Base-by-base conservation (phyloP, 2,329 filamentous ascomycete genomes). In the Metarhizium brunneum region DNA sequence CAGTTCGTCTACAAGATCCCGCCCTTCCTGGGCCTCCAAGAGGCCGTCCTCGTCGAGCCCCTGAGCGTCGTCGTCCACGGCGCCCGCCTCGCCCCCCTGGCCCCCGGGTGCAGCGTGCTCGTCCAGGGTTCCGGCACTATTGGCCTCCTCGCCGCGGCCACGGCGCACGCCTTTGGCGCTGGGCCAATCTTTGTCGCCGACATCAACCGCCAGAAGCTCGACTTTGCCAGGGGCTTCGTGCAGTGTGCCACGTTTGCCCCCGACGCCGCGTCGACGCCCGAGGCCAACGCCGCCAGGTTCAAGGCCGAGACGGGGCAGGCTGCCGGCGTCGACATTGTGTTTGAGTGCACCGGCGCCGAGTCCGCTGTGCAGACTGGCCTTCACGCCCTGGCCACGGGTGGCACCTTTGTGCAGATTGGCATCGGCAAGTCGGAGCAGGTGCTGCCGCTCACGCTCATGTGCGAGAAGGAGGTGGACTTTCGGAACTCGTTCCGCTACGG, bases 1-100 rank as follows among this genome's bases (percentile, higher is more conserved):
- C 89, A 94, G 68, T 92, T 92, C 70, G 92, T 88, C 76, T 91
- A 90, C 72, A 87, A 86, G 72, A 78, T 95, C 1, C 88, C 90
- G 0, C 79, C 84, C 11, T 67, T 74, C 59, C 81, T 95, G 3
- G 58, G 58, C 16, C 72, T 76, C 45, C 73, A 76, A 52, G 66
- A 72, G 10, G 79, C 76, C 30, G 78, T 77, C 7, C 66, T 82
- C 0, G 67, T 75, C 32, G 79, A 82, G 63, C 79, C 79, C 2
- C 68, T 82, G 3, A 70, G 71, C 8, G 78, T 82, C 2, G 78
- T 78, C 2, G 68, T 80, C 55, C 79, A 82, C 60, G 76, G 76
- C 3, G 64, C 69, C 6, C 61, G 66, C 6, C 57, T 64, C 13
- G 60, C 64, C 6, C 48, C 52, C 25, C 50, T 62, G n/a, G 42